Base-by-base conservation (phyloP, 2,329 filamentous ascomycete genomes). In the Penicillium vulpinum region DNA sequence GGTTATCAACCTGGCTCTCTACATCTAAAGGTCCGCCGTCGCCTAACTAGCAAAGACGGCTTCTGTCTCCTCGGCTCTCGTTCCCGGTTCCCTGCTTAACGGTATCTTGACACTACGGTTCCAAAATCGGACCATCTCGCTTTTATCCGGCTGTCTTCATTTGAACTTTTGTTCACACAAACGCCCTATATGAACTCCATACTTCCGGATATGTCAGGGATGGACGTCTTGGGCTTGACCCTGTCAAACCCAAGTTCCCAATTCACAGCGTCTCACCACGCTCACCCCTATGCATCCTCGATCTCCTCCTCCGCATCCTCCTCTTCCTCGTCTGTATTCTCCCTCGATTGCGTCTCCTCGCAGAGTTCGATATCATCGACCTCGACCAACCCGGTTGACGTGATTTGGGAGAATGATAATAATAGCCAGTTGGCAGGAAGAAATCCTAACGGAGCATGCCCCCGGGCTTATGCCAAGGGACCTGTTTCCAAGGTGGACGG, bases 271-370 rank as follows among this genome's bases (percentile, higher is more conserved):
- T 67, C 69, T 53, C 68, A 56, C 13, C 40, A 71, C 64, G 69
- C 71, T 69, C 76, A 80, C 69, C 83, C 86, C 63, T 92, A 91
- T 76, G 85, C 84, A 72, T 84, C 86, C 58, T 87, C 88, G 40
- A 78, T 91, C 80, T 85, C 87, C 70, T 88, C 88, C 55, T 90
- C 89, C 65, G 85, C 88, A 57, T 91, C 90, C 29, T 88, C 88
- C 54, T 92, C 89, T 21, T 84, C 88, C 56, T 85, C 86, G 54
- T 94, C 90, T 33, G 82, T 91, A 67, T 94, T 91, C 81, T 94
- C 91, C 63, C 82, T 88, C 69, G 83, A 85, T 69, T 73, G 75
- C 39, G 70, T 81, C 49, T 88, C 86, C 54, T 88, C 91, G 28
- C 49, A 51, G 76, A 81, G 81, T 60, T 90, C 89, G 52, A 85